Conservation (phyloP, 78 protist species). For the Dictyostelium citrinum region DNA sequence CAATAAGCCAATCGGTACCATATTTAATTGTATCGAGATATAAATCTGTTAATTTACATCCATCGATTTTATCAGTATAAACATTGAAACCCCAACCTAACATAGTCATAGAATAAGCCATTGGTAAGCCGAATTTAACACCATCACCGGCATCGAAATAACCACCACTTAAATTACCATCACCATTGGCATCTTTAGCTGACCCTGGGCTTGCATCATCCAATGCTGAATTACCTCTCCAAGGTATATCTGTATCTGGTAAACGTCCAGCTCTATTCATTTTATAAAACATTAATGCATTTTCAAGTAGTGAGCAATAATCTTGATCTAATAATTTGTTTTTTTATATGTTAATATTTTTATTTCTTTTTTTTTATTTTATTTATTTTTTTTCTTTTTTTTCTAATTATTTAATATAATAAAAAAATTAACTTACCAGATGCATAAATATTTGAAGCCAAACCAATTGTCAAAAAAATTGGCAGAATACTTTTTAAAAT, state of each 20-base stretch:
- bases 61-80: background rate
- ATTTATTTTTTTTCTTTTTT: background rate
- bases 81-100: slow-evolving; percentile 60
- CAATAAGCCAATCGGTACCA: slow-evolving; percentile 76
- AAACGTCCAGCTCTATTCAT: slow-evolving; percentile 64
- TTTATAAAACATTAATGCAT: slow-evolving; percentile 48
- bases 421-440: background rate
- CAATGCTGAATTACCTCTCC: slow-evolving; percentile 69
- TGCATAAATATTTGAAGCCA: background rate
- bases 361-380: background rate
- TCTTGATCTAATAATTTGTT: background rate
- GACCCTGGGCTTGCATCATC: background rate
- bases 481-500: background rate
- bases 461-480: background rate
- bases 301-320: slow-evolving; percentile 25
- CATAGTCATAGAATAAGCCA: slow-evolving; percentile 76
- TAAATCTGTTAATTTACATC: slow-evolving; percentile 4
- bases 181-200: slow-evolving; percentile 42
- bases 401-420: too few relatives aligned
- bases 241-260: slow-evolving; percentile 66
- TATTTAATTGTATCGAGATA: slow-evolving; percentile 52
- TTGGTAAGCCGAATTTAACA: slow-evolving; percentile 71
- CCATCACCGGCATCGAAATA: slow-evolving; percentile 81
- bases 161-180: slow-evolving; percentile 61
- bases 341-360: background rate